These are phyloP conservation scores for Penstemon davidsonii DNA, from an alignment of 257 asterid species.

Conservation along the genomic window DNA sequence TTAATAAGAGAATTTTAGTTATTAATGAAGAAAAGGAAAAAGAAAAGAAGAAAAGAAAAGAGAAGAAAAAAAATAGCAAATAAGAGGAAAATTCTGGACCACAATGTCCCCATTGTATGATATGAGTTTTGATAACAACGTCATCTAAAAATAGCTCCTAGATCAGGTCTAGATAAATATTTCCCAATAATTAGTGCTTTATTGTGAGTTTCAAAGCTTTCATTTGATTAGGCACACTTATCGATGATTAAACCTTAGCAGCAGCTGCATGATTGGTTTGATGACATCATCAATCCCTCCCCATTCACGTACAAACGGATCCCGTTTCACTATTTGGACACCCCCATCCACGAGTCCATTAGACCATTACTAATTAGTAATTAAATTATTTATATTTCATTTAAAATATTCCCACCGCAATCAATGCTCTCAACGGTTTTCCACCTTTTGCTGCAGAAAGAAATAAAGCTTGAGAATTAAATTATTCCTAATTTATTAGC, in stretches of 20 bases:
- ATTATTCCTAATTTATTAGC: background rate
- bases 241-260: constrained; percentile 25
- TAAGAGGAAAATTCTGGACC: no score
- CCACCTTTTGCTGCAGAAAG: constrained; percentile 12
- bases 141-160: no score
- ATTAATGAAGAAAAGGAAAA: no score
- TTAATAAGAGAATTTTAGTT: no score
- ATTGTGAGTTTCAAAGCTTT: constrained; percentile 25
- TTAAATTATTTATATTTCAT: background rate
- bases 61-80: no score
- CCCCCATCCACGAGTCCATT: no score
- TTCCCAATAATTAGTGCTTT: background rate
- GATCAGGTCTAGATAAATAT: no score
- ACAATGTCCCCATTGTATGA: no score
- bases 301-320: constrained; percentile 1
- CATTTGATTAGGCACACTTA: constrained; percentile 7
- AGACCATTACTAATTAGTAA: no score
- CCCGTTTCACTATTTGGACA: background rate
- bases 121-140: no score
- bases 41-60: no score
- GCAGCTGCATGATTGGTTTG: constrained; percentile 35
- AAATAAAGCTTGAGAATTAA: background rate
- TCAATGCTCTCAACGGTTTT: constrained; percentile 25
- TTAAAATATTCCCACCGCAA: constrained; percentile 4
- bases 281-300: constrained; percentile 34